These are phyloP conservation scores for Elymus sibiricus DNA, from an alignment of 176 grass and related monocot species.

Conservation along the genomic window DNA sequence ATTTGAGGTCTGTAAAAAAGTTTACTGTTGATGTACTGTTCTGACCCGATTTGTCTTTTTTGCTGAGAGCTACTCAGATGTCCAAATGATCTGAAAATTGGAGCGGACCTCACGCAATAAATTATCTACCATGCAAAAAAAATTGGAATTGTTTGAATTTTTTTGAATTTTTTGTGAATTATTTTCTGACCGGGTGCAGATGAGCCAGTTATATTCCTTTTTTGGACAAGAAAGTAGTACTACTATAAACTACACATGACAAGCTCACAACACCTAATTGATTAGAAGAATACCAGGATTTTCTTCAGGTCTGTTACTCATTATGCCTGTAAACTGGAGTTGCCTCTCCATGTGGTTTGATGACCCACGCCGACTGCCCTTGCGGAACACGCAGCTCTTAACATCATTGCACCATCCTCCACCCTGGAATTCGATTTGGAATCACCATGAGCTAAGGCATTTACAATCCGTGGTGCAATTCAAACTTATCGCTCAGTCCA, in stretches of 20 bases:
- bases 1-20: too few relatives aligned
- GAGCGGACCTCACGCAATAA: too few relatives aligned
- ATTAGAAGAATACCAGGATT: slow-evolving; percentile 72
- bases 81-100: too few relatives aligned
- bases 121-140: too few relatives aligned
- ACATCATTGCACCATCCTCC: slow-evolving; percentile 87
- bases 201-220: neutral
- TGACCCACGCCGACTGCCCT: slow-evolving; percentile 60
- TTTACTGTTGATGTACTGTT: too few relatives aligned
- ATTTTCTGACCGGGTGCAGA: too few relatives aligned
- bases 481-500: neutral
- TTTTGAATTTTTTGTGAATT: too few relatives aligned
- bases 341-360: slow-evolving; percentile 73
- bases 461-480: neutral
- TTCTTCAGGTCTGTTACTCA: slow-evolving; percentile 73
- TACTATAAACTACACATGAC: neutral
- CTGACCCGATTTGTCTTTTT: too few relatives aligned
- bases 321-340: slow-evolving; percentile 75
- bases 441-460: slow-evolving; percentile 25
- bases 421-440: slow-evolving; percentile 48
- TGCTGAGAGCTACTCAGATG: too few relatives aligned
- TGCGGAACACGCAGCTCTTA: slow-evolving; percentile 59
- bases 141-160: too few relatives aligned
- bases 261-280: neutral
- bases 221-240: neutral